phyloP scores from a whole-genome alignment of 192 early-diverging fungal genomes.

The Rhizophagus prolifer region DNA sequence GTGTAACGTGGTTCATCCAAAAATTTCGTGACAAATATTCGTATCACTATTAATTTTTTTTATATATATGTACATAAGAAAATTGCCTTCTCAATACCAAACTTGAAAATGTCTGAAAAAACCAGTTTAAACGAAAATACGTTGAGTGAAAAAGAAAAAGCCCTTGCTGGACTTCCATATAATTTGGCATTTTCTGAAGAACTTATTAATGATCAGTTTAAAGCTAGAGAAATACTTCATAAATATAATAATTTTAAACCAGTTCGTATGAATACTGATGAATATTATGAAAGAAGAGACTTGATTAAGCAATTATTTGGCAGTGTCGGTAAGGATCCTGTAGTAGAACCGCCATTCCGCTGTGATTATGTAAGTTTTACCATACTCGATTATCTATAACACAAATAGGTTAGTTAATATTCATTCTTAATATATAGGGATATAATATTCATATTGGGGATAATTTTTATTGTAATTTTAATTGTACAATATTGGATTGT shows the following conservation, averaged over 20 bases:
- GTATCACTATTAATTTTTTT: no score
- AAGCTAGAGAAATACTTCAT: slow-evolving; percentile 1
- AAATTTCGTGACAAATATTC: no score
- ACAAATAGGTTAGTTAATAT: slow-evolving; percentile 17
- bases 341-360: slow-evolving; percentile 67
- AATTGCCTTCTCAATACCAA: background rate
- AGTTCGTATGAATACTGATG: background rate
- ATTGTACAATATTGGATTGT: slow-evolving; percentile 75
- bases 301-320: slow-evolving; percentile 41
- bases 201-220: slow-evolving; percentile 1
- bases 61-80: background rate
- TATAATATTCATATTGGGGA: slow-evolving; percentile 75
- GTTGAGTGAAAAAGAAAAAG: slow-evolving; percentile 20
- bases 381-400: slow-evolving; percentile 8
- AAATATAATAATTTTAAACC: slow-evolving; percentile 21
- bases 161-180: slow-evolving; percentile 19
- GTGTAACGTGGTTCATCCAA: no score
- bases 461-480: slow-evolving; percentile 75
- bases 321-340: slow-evolving; percentile 48
- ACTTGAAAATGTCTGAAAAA: background rate
- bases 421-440: slow-evolving; percentile 28
- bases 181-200: background rate
- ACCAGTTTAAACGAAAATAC: background rate
- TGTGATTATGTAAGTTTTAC: slow-evolving; percentile 66
- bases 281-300: background rate